phyloP scores from a whole-genome alignment of 257 asterid species.

The Perilla frutescens region DNA sequence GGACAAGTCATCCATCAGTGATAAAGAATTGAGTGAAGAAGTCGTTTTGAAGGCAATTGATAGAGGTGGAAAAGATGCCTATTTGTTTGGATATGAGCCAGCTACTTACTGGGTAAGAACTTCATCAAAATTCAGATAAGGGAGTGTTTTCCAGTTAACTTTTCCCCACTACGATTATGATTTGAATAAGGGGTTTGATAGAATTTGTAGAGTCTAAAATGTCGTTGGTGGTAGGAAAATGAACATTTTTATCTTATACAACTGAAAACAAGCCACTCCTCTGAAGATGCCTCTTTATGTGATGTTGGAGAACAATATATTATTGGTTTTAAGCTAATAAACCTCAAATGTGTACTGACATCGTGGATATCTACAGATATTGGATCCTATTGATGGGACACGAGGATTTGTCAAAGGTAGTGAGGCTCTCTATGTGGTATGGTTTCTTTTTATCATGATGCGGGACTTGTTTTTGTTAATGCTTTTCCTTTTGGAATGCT shows the following conservation, averaged over 20 bases:
- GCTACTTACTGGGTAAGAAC: conserved; percentile 91
- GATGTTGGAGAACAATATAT: not conserved
- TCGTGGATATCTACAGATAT: conserved; percentile 56
- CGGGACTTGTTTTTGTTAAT: conserved; percentile 28
- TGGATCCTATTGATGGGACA: conserved; percentile 99
- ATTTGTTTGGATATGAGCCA: conserved; percentile 62
- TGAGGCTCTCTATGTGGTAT: conserved; percentile 94
- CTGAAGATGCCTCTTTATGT: conserved; percentile 1
- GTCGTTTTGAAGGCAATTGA: conserved; percentile 82
- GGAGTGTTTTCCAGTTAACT: conserved; percentile 5
- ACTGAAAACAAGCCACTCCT: conserved; percentile 18
- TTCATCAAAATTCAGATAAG: conserved; percentile 18
- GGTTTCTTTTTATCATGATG: conserved; percentile 37
- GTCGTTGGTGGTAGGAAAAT: not conserved
- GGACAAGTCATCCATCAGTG: conserved; percentile 50
- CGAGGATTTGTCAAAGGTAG: conserved; percentile 93
- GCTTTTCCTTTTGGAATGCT: conserved; percentile 22
- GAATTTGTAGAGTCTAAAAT: conserved; percentile 20
- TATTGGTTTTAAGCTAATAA: not conserved
- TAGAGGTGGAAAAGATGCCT: conserved; percentile 89
- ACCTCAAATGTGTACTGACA: conserved; percentile 24
- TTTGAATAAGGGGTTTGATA: not conserved
- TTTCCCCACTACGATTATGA: not conserved
- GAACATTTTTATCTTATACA: not conserved
- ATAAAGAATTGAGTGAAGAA: conserved; percentile 51